phyloP scores from a whole-genome alignment of 306 rosid genomes.

The Lupinus albus region DNA sequence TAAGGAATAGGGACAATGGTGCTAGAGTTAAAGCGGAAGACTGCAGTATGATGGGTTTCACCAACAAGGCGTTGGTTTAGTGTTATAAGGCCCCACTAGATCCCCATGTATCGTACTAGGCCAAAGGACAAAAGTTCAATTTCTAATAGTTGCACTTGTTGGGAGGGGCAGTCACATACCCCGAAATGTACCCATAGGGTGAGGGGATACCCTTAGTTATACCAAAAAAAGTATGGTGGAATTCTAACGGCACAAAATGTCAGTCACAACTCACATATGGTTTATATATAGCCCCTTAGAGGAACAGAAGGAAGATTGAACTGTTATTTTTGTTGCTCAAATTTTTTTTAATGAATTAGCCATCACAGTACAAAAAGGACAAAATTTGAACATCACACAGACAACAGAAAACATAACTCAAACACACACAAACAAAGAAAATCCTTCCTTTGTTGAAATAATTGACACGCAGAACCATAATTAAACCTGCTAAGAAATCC shows the following conservation, averaged over 20 bases:
- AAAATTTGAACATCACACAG: slow-evolving; percentile 10
- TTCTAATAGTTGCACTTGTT: too few species aligned
- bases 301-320: background rate
- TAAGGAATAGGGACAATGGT: background rate
- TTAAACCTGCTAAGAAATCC: background rate
- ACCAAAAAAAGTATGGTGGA: too few species aligned
- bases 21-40: background rate
- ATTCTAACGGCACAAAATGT: slow-evolving; percentile 14
- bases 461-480: slow-evolving; percentile 6
- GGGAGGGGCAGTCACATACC: too few species aligned
- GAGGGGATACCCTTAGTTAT: too few species aligned
- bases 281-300: background rate
- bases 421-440: slow-evolving; percentile 1
- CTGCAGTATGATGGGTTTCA: slow-evolving; percentile 3
- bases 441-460: slow-evolving; percentile 1
- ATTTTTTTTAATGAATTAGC: slow-evolving; percentile 1
- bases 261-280: background rate
- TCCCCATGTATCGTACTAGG: too few species aligned
- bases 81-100: too few species aligned
- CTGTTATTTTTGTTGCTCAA: slow-evolving; percentile 8
- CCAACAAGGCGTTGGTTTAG: too few species aligned
- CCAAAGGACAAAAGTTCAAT: too few species aligned
- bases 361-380: background rate
- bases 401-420: slow-evolving; percentile 23
- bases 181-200: too few species aligned